Conservation (phyloP, 148 eudicot species). For the Vaccinium vitisidaea region DNA sequence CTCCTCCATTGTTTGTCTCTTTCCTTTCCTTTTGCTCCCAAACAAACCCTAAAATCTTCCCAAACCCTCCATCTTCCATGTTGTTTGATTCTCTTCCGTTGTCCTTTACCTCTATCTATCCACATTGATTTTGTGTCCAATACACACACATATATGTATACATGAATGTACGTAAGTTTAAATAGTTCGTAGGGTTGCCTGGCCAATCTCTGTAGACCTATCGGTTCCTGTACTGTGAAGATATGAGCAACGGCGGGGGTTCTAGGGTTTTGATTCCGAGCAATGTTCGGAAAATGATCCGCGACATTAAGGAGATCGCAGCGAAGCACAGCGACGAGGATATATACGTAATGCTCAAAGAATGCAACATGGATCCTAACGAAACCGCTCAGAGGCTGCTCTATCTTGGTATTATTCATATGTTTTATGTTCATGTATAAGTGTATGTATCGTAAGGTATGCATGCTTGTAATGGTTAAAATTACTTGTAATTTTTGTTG, state of each 20-base stretch:
- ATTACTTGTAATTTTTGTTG: neutral
- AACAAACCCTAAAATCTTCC: neutral
- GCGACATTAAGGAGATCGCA: conserved; percentile 44
- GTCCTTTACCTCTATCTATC: neutral
- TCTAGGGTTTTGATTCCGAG: conserved; percentile 38
- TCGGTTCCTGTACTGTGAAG: neutral
- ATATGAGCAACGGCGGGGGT: conserved; percentile 33
- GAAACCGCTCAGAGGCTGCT: conserved; percentile 49
- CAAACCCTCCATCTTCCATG: neutral
- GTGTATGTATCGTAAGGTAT: neutral
- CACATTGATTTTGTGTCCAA: neutral
- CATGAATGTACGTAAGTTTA: neutral
- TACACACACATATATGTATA: neutral
- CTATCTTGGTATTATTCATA: conserved; percentile 28
- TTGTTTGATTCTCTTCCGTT: too few species aligned
- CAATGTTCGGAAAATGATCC: conserved; percentile 31
- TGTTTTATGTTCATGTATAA: neutral
- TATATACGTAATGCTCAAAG: conserved; percentile 47
- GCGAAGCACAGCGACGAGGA: conserved; percentile 50
- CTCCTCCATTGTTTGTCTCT: neutral
- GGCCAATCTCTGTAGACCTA: conserved; percentile 2
- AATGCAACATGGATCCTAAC: conserved; percentile 49
- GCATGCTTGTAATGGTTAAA: neutral
- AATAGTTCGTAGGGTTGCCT: neutral
- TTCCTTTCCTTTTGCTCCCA: neutral